These are phyloP conservation scores for Pulicaria dysenterica DNA, from an alignment of 129 eudicot species.

Conservation along the genomic window DNA sequence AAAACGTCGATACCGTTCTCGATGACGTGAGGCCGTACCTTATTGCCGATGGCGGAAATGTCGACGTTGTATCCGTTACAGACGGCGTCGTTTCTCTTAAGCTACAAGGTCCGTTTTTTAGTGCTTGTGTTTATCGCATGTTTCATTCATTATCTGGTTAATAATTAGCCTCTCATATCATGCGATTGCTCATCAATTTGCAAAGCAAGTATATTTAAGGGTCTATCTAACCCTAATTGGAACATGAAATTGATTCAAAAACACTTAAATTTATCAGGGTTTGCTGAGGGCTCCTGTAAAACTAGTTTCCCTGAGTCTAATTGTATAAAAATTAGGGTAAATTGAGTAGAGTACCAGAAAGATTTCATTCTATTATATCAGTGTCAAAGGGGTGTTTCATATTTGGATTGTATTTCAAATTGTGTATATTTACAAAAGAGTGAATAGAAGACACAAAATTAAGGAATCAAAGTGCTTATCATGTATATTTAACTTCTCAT, in stretches of 20 bases:
- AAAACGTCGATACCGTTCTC: constrained; percentile 83
- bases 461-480: too few species aligned
- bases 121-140: background rate
- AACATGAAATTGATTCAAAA: constrained; percentile 10
- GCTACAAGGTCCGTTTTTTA: constrained; percentile 59
- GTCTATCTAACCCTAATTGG: constrained; percentile 1
- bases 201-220: background rate
- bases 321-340: too few species aligned
- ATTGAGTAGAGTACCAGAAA: too few species aligned
- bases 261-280: too few species aligned
- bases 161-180: background rate
- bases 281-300: too few species aligned
- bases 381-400: too few species aligned
- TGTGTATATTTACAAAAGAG: too few species aligned
- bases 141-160: background rate
- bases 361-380: too few species aligned
- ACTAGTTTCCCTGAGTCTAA: too few species aligned
- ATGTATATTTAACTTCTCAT: too few species aligned
- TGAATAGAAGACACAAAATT: too few species aligned
- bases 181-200: background rate
- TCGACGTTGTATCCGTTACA: constrained; percentile 77
- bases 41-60: constrained; percentile 90
- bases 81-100: constrained; percentile 80
- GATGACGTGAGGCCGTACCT: constrained; percentile 93
- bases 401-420: too few species aligned